Evolutionary conservation across 352 stramenopile genomes (phyloP), one percentile per base, ranked within the genome.

Genomic region (Sclerospora graminicola): DNA sequence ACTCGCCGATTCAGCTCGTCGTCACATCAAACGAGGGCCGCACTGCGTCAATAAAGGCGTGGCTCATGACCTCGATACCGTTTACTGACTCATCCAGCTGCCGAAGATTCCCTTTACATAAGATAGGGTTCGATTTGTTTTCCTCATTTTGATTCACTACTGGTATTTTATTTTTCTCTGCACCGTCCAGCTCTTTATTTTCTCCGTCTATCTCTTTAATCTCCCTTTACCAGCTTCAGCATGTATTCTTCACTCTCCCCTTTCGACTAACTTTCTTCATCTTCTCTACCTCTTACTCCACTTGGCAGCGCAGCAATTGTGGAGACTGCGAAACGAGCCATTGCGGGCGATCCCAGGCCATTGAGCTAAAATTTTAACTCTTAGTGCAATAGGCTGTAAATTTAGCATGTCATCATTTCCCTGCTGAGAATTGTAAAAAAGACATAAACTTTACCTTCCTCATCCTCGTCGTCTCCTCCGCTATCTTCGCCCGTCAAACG

Each of bases 401-500:
- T n/a, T 56, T 46, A 58, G 36, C 21, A 13, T 11, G 5, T 26
- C 16, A 13, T 33, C n/a, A n/a, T n/a, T n/a, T n/a, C n/a, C n/a
- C 26, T 33, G 9, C 19, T 23, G 1, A 10, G 0, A 9, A 27
- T 11, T 13, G 18, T 0, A 15, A 11, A 2, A 0, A 26, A 9
- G 15, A n/a, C 4, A 15, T 5, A 1, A 9, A 5, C 9, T 20
- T 2, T 27, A 69, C 63, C 63, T 88, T n/a, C n/a, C n/a, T n/a
- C n/a, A n/a, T n/a, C n/a, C n/a, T n/a, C n/a, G n/a, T n/a, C n/a
- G n/a, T n/a, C 75, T 38, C 84, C 70, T 57, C 85, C 76, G 51
- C 76, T 88, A 61, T 88, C 76, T 58, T 88, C 76, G 31, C 76
- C 76, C 41, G 70, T 70, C 7, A 83, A 64, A 88, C 76, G 34